Evolutionary conservation across 352 stramenopile genomes (phyloP), one percentile per base, ranked within the genome.

Genomic region (Pythium rishiriense): DNA sequence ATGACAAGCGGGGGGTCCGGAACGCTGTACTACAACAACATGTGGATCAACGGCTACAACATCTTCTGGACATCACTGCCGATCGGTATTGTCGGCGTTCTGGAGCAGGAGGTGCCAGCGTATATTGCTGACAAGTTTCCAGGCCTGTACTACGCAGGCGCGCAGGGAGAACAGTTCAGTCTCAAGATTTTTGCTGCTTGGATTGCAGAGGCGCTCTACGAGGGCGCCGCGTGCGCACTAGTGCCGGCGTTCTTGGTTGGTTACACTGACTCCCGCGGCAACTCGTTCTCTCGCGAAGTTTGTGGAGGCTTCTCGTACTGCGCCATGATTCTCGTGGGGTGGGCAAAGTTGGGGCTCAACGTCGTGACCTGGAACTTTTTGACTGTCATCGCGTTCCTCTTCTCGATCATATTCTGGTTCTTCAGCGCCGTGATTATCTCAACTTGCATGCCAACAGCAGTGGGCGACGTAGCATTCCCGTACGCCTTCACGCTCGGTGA

Each of bases 1-100:
- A 87, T 91, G 17, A 69, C 87, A 15, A 87, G 81, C 31, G 84
- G 80, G 0, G 87, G 83, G 11, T 93, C 80, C 0, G 87, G 87
- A 10, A 96, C 85, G 46, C 72, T 96, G 17, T 96, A 86, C 72
- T 92, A 76, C 71, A 96, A 93, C 72, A 93, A 96, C 66, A 92
- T 94, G 79, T 96, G 87, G 87, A 86, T 96, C 62, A 96, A 96
- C 72, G 81, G 97, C 45, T 98, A 98, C 74, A 99, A 99, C 73
- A 95, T 99, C 69, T 95, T 98, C 45, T 98, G 88, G 73, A 98
- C 92, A 0, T 96, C 87, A 39, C 62, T 98, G 48, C 97, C 97
- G 15, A 98, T 99, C 62, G 69, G 41, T 28, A 73, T 94, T 19
- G 75, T 96, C 45, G 85, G 82, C 1, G 79, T 95, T 12, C 68